Conservation (phyloP, 2,329 filamentous ascomycete species). For the Orbilia oligospora region DNA sequence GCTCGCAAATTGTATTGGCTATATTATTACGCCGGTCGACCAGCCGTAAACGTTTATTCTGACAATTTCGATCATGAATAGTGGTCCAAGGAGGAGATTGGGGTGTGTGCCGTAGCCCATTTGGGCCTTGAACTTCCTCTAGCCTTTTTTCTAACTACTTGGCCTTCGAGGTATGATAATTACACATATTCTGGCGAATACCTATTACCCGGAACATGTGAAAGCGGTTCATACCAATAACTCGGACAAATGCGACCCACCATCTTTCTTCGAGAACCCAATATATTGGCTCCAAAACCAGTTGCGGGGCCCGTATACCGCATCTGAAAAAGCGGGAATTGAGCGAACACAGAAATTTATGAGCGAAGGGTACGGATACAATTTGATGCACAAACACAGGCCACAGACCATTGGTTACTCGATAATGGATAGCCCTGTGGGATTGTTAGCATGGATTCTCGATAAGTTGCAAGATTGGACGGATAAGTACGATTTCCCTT, state of each 20-base stretch:
- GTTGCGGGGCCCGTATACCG: conserved; percentile 70
- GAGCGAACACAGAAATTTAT: conserved; percentile 74
- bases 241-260: conserved; percentile 69
- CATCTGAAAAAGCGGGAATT: conserved; percentile 71
- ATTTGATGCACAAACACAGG: conserved; percentile 75
- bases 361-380: conserved; percentile 74
- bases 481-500: conserved; percentile 67
- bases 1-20: no score
- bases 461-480: conserved; percentile 86
- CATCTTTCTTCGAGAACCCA: conserved; percentile 71
- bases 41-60: conserved; percentile 57
- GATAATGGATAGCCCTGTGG: conserved; percentile 78
- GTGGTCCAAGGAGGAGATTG: conserved; percentile 78
- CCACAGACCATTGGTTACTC: conserved; percentile 81
- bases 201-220: conserved; percentile 46
- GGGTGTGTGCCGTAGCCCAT: conserved; percentile 72
- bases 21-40: no score
- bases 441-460: conserved; percentile 82
- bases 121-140: background rate
- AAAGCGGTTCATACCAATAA: conserved; percentile 76
- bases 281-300: conserved; percentile 73
- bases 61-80: conserved; percentile 25
- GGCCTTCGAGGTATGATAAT: conserved; percentile 70
- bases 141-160: background rate
- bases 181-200: conserved; percentile 73